Evolutionary conservation across 768 basidiomycete species (phyloP).

Genomic region (Pleurotus pulmonarius): DNA sequence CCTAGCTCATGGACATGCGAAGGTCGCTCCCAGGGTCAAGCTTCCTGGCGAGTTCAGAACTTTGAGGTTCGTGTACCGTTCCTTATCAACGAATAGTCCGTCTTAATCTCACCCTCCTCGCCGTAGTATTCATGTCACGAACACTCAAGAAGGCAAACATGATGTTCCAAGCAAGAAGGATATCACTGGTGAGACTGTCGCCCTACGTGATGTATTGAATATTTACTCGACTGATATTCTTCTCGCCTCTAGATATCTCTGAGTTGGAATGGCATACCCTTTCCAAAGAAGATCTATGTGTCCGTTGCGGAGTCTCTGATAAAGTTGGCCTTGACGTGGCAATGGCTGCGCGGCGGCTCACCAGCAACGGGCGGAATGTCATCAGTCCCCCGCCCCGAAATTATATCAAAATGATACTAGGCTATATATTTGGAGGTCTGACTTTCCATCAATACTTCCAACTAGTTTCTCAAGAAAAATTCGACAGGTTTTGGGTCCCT

Average conservation of each 20-base stretch:
- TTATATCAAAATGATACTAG: constrained; percentile 37
- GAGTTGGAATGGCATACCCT: constrained; percentile 47
- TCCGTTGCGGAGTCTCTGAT: constrained; percentile 39
- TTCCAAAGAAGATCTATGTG: constrained; percentile 33
- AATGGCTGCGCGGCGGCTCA: constrained; percentile 43
- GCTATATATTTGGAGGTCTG: constrained; percentile 47
- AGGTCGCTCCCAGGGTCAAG: constrained; percentile 13
- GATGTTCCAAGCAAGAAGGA: constrained; percentile 9
- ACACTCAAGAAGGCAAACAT: constrained; percentile 18
- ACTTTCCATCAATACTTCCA: neutral
- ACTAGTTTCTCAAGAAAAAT: neutral
- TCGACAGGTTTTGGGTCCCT: constrained; percentile 40
- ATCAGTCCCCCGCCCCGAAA: constrained; percentile 47
- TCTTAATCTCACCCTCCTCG: no score
- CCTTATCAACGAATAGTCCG: neutral
- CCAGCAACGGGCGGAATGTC: constrained; percentile 44
- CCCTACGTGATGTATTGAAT: neutral
- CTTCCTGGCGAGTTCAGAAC: constrained; percentile 21
- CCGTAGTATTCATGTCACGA: constrained; percentile 21
- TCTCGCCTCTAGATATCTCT: constrained; percentile 28
- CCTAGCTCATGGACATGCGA: constrained; percentile 5
- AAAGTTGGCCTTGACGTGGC: constrained; percentile 44
- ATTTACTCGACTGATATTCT: neutral
- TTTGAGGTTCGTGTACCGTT: constrained; percentile 13
- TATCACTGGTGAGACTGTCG: constrained; percentile 11